Conservation (phyloP, 2,329 filamentous ascomycete genomes). For the Cladosporium phlei region DNA sequence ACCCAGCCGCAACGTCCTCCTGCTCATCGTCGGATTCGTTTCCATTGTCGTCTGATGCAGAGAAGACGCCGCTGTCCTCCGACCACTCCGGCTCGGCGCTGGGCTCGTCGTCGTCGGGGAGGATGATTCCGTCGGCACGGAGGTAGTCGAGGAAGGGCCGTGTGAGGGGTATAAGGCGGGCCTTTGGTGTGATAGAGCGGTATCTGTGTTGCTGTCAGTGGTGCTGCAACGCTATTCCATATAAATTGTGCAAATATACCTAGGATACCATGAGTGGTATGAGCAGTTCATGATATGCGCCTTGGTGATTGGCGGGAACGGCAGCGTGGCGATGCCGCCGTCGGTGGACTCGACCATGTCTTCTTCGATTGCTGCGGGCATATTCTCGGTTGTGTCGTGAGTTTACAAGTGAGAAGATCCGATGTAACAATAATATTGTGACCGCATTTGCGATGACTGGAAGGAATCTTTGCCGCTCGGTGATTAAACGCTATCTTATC, state of each 20-base stretch:
- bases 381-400: neutral
- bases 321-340: conserved; percentile 37
- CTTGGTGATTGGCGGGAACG: conserved; percentile 78
- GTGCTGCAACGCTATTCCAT: neutral
- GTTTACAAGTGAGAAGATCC: too few species aligned
- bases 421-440: too few species aligned
- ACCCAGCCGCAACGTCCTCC: conserved; percentile 56
- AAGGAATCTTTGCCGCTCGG: too few species aligned
- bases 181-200: conserved; percentile 75
- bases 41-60: conserved; percentile 30
- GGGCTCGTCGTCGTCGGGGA: conserved; percentile 51
- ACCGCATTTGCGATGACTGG: too few species aligned
- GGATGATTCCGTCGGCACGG: conserved; percentile 83
- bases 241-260: conserved; percentile 41
- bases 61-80: conserved; percentile 37
- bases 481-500: too few species aligned
- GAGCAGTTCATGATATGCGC: conserved; percentile 92
- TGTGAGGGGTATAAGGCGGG: conserved; percentile 74
- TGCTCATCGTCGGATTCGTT: conserved; percentile 45
- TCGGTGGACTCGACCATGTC: conserved; percentile 4
- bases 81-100: conserved; percentile 45
- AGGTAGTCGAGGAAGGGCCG: conserved; percentile 77
- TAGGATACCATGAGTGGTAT: conserved; percentile 85
- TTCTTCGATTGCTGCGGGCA: conserved; percentile 10
- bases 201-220: conserved; percentile 51